Conservation (phyloP, 306 rosid species). For the Styphnolobium japonicum region DNA sequence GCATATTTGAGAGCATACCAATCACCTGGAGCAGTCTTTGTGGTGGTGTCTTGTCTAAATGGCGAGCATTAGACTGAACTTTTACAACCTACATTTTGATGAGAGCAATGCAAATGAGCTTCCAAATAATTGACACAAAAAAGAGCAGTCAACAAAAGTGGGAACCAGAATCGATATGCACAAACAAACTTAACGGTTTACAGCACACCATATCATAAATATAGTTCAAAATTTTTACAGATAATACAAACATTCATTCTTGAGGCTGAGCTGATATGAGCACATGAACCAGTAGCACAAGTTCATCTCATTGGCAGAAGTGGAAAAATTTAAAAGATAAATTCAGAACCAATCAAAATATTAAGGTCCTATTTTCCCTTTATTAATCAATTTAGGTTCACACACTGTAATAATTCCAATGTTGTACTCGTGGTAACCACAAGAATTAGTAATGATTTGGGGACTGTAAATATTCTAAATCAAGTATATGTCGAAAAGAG, state of each 20-base stretch:
- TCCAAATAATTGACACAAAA: constrained; percentile 15
- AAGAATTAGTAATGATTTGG: background rate
- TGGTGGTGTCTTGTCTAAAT: constrained; percentile 60
- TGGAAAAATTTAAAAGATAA: background rate
- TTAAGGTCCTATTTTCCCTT: background rate
- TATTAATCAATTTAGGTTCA: constrained; percentile 10
- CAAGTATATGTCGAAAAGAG: background rate
- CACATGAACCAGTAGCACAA: constrained; percentile 9
- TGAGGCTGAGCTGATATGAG: constrained; percentile 15
- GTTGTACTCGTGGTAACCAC: background rate
- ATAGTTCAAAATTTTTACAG: background rate
- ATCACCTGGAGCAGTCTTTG: constrained; percentile 86
- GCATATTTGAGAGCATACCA: constrained; percentile 59
- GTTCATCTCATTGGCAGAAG: constrained; percentile 10
- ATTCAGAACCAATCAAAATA: background rate
- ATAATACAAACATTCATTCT: background rate
- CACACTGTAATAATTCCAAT: background rate
- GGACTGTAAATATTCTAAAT: constrained; percentile 9
- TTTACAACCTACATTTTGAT: constrained; percentile 54
- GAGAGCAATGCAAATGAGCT: constrained; percentile 18
- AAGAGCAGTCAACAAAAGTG: constrained; percentile 3
- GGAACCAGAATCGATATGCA: constrained; percentile 14
- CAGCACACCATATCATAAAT: background rate
- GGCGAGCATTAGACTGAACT: constrained; percentile 68
- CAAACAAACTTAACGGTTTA: background rate